Percentiles rank a stretch among this genome's conserved stretches.
Conservation (phyloP, 1,284 basidiomycete species). For the Sporisorium scitamineum region DNA sequence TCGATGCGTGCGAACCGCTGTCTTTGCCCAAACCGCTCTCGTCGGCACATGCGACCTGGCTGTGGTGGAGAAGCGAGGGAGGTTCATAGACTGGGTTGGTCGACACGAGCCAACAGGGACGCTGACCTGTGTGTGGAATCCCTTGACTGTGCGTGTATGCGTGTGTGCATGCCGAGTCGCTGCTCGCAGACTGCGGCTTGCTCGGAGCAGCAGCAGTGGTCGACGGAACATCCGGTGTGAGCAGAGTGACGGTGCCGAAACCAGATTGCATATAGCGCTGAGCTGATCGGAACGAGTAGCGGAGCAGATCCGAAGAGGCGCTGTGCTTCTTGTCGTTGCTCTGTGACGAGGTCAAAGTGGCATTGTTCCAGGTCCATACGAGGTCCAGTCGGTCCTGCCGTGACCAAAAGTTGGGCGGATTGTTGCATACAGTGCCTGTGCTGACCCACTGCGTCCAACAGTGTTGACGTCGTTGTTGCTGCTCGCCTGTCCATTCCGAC, state of each 20-base stretch:
- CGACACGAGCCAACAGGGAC: slow-evolving; percentile 29
- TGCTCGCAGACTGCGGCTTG: no score
- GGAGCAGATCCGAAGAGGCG: slow-evolving; percentile 23
- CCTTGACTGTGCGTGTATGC: slow-evolving; percentile 12
- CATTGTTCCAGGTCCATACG: slow-evolving; percentile 33
- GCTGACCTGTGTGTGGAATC: slow-evolving; percentile 9
- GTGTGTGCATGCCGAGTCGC: slow-evolving; percentile 6
- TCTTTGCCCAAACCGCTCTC: not conserved
- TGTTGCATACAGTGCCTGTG: slow-evolving; percentile 15
- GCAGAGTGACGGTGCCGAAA: slow-evolving; percentile 28
- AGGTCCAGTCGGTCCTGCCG: slow-evolving; percentile 22
- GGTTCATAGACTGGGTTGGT: slow-evolving; percentile 17
- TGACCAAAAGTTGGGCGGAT: slow-evolving; percentile 12
- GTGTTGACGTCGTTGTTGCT: not conserved
- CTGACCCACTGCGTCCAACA: slow-evolving; percentile 38
- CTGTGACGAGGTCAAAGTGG: not conserved
- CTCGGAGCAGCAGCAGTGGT: no score
- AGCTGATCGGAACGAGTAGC: slow-evolving; percentile 42
- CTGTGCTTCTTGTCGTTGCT: not conserved
- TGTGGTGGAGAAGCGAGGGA: slow-evolving; percentile 22
- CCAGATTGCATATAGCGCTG: slow-evolving; percentile 24
- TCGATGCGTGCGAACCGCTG: not conserved
- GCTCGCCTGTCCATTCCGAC: not conserved
- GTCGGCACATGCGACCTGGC: slow-evolving; percentile 21
- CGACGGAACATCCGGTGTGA: slow-evolving; percentile 33